Percentiles rank a stretch among this genome's conserved stretches.
These are phyloP conservation scores for Colletotrichum sp. DNA, from an alignment of 2,329 filamentous ascomycete genomes.

Conservation along the genomic window DNA sequence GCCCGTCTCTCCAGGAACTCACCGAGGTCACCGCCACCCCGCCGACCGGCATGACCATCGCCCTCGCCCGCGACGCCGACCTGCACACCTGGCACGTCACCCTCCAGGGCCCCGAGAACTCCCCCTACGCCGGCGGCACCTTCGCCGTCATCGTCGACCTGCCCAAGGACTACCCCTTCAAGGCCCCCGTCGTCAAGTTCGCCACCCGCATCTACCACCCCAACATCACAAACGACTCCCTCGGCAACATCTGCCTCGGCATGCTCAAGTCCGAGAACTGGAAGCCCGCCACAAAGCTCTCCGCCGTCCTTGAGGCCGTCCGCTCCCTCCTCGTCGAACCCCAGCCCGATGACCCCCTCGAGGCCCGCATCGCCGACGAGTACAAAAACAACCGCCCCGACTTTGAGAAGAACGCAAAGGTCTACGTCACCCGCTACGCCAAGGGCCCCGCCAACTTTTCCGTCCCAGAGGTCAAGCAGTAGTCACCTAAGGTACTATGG, in stretches of 20 bases:
- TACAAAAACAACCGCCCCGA: constrained; percentile 70
- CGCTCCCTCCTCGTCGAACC: constrained; percentile 78
- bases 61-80: constrained; percentile 50
- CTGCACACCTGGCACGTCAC: constrained; percentile 59
- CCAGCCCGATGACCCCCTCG: constrained; percentile 88
- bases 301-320: constrained; percentile 77
- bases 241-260: constrained; percentile 84
- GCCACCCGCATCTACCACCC: constrained; percentile 93
- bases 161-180: constrained; percentile 87
- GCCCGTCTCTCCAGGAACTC: constrained; percentile 50
- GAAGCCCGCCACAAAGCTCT: constrained; percentile 85
- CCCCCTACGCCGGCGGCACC: constrained; percentile 66
- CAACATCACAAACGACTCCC: constrained; percentile 87
- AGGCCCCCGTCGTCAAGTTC: constrained; percentile 81
- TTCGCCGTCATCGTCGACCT: constrained; percentile 78
- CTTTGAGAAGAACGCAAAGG: constrained; percentile 77
- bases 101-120: constrained; percentile 47
- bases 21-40: constrained; percentile 53
- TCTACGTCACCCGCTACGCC: constrained; percentile 79
- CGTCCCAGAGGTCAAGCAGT: constrained; percentile 25
- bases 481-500: neutral
- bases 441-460: constrained; percentile 42
- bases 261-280: constrained; percentile 86
- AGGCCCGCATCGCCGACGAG: constrained; percentile 85
- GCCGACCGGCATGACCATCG: constrained; percentile 51